Evolutionary conservation across 306 rosid genomes (phyloP), one percentile per base, ranked within the genome.

Genomic region (Calophaca sinica): DNA sequence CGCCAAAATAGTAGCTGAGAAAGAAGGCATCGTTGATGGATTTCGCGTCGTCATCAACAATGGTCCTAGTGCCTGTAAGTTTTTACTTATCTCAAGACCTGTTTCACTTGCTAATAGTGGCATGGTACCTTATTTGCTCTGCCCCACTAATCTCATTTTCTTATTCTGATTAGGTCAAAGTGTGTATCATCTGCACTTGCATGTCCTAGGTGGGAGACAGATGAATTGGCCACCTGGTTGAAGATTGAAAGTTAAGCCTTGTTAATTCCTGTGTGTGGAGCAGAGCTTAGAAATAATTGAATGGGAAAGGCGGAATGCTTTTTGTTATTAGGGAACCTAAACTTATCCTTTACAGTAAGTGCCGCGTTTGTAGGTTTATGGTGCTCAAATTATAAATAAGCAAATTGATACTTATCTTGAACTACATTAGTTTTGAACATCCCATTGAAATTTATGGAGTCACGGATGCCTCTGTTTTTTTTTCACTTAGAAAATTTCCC

Each of bases 121-220:
- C 3, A 51, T 50, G 48, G 11, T 69, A 5, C 20, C 50, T 35
- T 69, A 4, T 36, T 69, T 53, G 9, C 36, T 69, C 6, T 68
- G 31, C 58, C 48, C 2, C 54, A 50, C 62, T 58, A 10, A 69
- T 8, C 13, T 6, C 3, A 14, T 33, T 14, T 5, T 51, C 62
- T 73, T 61, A 14, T 71, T 73, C 62, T 68, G 46, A 72, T 36
- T 74, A 92, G 96, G 96, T 79, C 97, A 92, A 87, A 90, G 93
- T 62, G 97, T 92, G 50, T 92, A 90, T 77, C 97, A 92, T 87
- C 87, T 92, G 78, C 97, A 92, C 88, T 79, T 92, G 92, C 97
- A 92, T 78, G 90, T 92, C 63, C 79, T 88, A 7, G 97, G 96
- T 72, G 97, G 97, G 70, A 92, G 96, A 82, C 87, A 85, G 75